Percentiles rank a stretch among this genome's conserved stretches.
These are phyloP conservation scores for Phaeoacremonium minimum DNA, from an alignment of 2,329 filamentous ascomycete genomes.

Conservation along the genomic window DNA sequence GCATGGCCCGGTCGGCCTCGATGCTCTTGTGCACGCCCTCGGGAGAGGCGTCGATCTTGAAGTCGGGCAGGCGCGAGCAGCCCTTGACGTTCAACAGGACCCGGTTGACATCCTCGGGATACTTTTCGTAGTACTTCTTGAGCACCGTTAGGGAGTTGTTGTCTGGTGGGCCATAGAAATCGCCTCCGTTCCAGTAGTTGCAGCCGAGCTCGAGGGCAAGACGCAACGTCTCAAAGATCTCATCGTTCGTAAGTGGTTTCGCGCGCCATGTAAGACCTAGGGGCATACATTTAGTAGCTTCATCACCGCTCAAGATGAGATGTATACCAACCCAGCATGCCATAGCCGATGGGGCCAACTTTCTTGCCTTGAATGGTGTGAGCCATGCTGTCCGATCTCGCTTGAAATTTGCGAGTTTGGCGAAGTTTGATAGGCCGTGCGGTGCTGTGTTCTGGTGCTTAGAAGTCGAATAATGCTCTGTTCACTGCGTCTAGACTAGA, in stretches of 20 bases:
- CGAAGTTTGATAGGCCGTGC: too few relatives aligned
- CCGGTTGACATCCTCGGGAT: constrained; percentile 60
- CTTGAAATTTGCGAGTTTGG: too few relatives aligned
- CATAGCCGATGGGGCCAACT: constrained; percentile 12
- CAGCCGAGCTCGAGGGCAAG: constrained; percentile 40
- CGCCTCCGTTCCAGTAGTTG: constrained; percentile 58
- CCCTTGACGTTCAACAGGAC: constrained; percentile 64
- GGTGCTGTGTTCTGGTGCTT: too few relatives aligned
- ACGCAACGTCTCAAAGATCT: constrained; percentile 51
- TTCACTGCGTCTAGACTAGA: too few relatives aligned
- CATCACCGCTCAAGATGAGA: too few relatives aligned
- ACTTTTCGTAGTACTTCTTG: constrained; percentile 56
- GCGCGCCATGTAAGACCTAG: constrained; percentile 39
- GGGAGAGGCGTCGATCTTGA: constrained; percentile 35
- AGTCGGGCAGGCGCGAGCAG: constrained; percentile 27
- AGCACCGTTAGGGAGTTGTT: constrained; percentile 56
- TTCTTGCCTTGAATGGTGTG: constrained; percentile 5
- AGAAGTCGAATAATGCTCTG: too few relatives aligned
- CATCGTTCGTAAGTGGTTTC: constrained; percentile 33
- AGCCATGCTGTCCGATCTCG: constrained; percentile 1
- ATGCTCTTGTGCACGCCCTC: constrained; percentile 45
- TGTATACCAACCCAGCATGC: constrained; percentile 30
- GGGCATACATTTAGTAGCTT: too few relatives aligned
- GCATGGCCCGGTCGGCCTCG: constrained; percentile 36
- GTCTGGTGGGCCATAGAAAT: constrained; percentile 59